Evolutionary conservation across 768 basidiomycete species (phyloP).

Genomic region (Termitomyces sp.): DNA sequence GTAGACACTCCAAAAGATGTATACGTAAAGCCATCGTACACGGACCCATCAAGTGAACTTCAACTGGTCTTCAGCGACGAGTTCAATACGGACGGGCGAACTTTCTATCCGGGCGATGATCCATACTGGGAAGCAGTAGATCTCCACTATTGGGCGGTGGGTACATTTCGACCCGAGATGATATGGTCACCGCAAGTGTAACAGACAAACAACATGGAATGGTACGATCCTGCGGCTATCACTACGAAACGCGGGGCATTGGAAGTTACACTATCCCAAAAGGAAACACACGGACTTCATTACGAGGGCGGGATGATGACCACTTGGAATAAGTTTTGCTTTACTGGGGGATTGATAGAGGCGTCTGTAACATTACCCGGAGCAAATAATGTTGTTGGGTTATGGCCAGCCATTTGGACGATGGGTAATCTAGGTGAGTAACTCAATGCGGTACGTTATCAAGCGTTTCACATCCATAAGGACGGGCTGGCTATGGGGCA

Average conservation of each 20-base stretch:
- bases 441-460: not conserved
- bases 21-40: conserved; percentile 48
- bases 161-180: not conserved
- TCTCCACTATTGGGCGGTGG: conserved; percentile 73
- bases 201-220: conserved; percentile 74
- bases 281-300: conserved; percentile 62
- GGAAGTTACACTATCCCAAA: conserved; percentile 66
- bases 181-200: not conserved
- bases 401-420: conserved; percentile 81
- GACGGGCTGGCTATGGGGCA: conserved; percentile 86
- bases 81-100: conserved; percentile 74
- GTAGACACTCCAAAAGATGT: conserved; percentile 60
- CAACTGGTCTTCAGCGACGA: conserved; percentile 87
- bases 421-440: conserved; percentile 70
- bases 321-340: conserved; percentile 90
- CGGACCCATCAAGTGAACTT: conserved; percentile 45
- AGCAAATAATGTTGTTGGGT: conserved; percentile 50
- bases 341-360: conserved; percentile 82
- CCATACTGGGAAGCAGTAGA: conserved; percentile 86
- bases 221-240: conserved; percentile 81
- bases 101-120: conserved; percentile 86
- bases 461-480: conserved; percentile 20
- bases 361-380: conserved; percentile 68
- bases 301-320: conserved; percentile 70
- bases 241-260: conserved; percentile 72